Conservation (phyloP, 768 basidiomycete species). For the Boletales sp. region DNA sequence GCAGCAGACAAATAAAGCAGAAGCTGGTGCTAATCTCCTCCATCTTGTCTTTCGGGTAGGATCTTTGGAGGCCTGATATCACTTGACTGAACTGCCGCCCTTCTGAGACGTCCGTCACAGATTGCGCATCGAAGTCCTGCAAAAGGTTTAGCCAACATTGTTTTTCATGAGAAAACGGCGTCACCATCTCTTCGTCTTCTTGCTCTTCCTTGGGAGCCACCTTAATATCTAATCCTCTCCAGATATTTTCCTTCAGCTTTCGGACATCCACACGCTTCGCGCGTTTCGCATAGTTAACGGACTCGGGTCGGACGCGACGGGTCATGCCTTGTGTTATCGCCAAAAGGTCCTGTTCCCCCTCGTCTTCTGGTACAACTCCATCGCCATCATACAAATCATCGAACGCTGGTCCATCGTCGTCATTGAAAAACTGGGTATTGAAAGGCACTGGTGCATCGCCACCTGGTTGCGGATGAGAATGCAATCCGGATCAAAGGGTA, state of each 20-base stretch:
- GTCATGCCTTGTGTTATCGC: slow-evolving; percentile 75
- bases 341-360: slow-evolving; percentile 83
- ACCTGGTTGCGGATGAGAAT: slow-evolving; percentile 21
- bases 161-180: slow-evolving; percentile 5
- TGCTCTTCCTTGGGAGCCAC: slow-evolving; percentile 38
- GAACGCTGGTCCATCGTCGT: slow-evolving; percentile 74
- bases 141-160: not conserved
- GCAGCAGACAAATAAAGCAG: slow-evolving; percentile 97
- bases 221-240: slow-evolving; percentile 86
- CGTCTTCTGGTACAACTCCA: slow-evolving; percentile 47
- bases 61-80: slow-evolving; percentile 72
- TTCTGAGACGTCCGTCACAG: slow-evolving; percentile 61
- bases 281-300: slow-evolving; percentile 90
- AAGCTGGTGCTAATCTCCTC: slow-evolving; percentile 98
- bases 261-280: slow-evolving; percentile 97
- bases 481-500: not conserved
- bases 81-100: slow-evolving; percentile 74
- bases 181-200: slow-evolving; percentile 54
- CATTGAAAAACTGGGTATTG: slow-evolving; percentile 96
- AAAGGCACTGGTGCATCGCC: slow-evolving; percentile 68
- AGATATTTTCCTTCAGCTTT: slow-evolving; percentile 96
- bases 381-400: slow-evolving; percentile 55
- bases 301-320: slow-evolving; percentile 79
- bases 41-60: slow-evolving; percentile 93
- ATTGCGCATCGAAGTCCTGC: slow-evolving; percentile 53